phyloP scores from a whole-genome alignment of 192 early-diverging fungal genomes.

The Entomortierella beljakovae region DNA sequence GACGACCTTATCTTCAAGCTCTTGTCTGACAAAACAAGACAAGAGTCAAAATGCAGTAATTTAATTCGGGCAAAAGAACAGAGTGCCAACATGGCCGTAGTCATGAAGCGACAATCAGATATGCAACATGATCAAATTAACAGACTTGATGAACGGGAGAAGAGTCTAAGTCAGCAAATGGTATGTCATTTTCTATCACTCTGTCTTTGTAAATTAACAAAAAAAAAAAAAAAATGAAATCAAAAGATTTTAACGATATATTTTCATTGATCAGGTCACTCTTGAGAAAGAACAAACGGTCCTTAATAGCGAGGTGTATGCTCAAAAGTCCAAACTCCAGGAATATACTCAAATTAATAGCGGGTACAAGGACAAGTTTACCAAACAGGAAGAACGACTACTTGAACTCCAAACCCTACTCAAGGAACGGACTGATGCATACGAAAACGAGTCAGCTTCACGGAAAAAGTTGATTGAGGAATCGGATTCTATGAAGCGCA shows the following conservation, averaged over 20 bases:
- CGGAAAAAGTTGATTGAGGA: slow-evolving; percentile 71
- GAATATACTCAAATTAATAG: slow-evolving; percentile 69
- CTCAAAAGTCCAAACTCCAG: slow-evolving; percentile 63
- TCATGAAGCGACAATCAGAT: slow-evolving; percentile 79
- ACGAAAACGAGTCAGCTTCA: slow-evolving; percentile 70
- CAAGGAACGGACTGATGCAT: slow-evolving; percentile 70
- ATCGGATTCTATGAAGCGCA: slow-evolving; percentile 63
- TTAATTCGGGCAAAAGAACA: slow-evolving; percentile 79
- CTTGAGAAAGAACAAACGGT: slow-evolving; percentile 75
- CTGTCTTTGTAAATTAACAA: too few relatives aligned
- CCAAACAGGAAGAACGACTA: slow-evolving; percentile 64
- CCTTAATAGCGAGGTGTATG: slow-evolving; percentile 59
- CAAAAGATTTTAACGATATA: too few relatives aligned
- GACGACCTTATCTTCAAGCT: slow-evolving; percentile 84
- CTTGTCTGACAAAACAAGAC: slow-evolving; percentile 86
- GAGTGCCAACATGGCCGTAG: slow-evolving; percentile 70
- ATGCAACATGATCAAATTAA: slow-evolving; percentile 89
- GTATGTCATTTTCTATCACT: slow-evolving; percentile 29
- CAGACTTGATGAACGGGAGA: slow-evolving; percentile 84
- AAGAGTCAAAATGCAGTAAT: slow-evolving; percentile 84
- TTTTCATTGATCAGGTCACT: slow-evolving; percentile 44
- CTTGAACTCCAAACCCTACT: slow-evolving; percentile 70
- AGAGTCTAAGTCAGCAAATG: slow-evolving; percentile 73
- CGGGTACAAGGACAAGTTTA: slow-evolving; percentile 73
- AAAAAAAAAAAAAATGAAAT: too few relatives aligned